Base-by-base conservation (phyloP, 495 filamentous ascomycete genomes). In the Polyplosphaeria fusca region DNA sequence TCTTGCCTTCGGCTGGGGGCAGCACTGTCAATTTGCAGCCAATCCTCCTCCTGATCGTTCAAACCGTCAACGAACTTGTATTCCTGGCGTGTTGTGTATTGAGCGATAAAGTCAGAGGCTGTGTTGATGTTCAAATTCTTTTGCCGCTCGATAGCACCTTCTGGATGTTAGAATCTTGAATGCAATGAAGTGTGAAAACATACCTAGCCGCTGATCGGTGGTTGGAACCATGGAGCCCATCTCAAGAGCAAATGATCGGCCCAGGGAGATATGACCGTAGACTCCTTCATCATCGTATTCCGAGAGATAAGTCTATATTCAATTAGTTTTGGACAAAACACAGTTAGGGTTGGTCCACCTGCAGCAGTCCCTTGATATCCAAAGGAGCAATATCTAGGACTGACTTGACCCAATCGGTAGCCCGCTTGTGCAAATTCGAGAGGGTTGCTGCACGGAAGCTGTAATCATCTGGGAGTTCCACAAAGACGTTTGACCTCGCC, bases 31-130 rank as follows among this genome's bases (percentile, higher is more conserved):
- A 82, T 76, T 32, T 75, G 76, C 23, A 83, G 61, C 77, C 84
- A 80, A 53, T 89, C 85, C 46, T 74, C 70, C 47, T 80, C 79
- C 57, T 83, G 77, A 35, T 83, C 82, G 11, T 83, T 79, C 37
- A 85, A 67, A 11, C 82, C 73, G 65, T 95, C 88, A 13, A 86
- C 80, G 57, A 88, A 87, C 25, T 88, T 82, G 68, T 97, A 97
- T 63, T 90, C 90, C 67, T 97, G 94, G 7, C 93, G 87, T 20
- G 88, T 93, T n/a, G 91, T 96, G 66, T 97, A 96, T 67, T 96
- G 89, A 27, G 91, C 88, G 67, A 97, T 85, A 63, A 98, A 95
- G 68, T 96, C 91, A 13, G 92, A 96, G 12, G 89, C 91, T 13
- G 91, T 86, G 63, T 97, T 93, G 58, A 95, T 83, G 42, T 82